Conservation (phyloP, 441 rosid genomes). For the Gossypium gossypioides region DNA sequence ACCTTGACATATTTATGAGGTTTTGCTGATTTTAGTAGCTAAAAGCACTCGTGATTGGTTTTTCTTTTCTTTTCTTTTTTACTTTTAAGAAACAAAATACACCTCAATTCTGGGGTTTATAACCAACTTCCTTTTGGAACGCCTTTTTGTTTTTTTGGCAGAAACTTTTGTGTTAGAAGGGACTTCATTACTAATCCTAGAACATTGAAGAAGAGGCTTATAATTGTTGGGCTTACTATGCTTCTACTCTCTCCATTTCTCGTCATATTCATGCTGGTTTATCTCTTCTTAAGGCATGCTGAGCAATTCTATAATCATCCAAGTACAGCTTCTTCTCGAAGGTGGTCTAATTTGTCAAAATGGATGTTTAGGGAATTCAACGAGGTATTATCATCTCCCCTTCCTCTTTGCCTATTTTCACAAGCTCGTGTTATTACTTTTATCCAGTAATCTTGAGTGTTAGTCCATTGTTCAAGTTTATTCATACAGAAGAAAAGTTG, state of each 20-base stretch:
- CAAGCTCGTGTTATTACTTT: neutral
- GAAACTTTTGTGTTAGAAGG: conserved; percentile 76
- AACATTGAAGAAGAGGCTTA: conserved; percentile 72
- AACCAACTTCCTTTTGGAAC: conserved; percentile 18
- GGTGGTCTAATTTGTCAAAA: conserved; percentile 95
- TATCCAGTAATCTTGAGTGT: neutral
- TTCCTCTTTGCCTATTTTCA: neutral
- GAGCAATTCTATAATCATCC: conserved; percentile 97
- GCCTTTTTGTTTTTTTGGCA: conserved; percentile 25
- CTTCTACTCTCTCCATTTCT: conserved; percentile 89
- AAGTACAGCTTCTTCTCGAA: conserved; percentile 89
- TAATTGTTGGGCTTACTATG: conserved; percentile 83
- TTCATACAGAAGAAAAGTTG: neutral
- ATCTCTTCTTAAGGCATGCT: conserved; percentile 91
- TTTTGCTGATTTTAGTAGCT: neutral
- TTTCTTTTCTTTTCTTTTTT: neutral
- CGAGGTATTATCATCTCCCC: conserved; percentile 43
- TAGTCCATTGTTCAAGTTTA: neutral
- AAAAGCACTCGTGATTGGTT: neutral
- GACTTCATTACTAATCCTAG: conserved; percentile 80
- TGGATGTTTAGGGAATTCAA: conserved; percentile 96
- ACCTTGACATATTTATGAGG: neutral
- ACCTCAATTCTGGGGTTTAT: neutral
- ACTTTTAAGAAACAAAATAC: neutral
- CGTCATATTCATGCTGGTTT: conserved; percentile 90